Conservation (phyloP, 1,139 yeast species). For the Taphrina flavorubra region DNA sequence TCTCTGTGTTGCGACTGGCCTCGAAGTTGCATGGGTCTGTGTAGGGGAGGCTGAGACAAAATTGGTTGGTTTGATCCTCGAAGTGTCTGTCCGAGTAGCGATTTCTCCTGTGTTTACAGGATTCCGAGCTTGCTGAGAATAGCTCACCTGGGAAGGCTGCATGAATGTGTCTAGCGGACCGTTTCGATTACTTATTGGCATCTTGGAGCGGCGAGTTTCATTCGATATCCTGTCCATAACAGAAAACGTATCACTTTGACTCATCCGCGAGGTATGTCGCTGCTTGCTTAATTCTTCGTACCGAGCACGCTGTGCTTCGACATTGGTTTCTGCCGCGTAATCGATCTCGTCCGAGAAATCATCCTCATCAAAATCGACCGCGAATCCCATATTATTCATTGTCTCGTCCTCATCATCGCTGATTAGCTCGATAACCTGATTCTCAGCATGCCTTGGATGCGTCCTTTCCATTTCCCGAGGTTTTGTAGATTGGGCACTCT, state of each 20-base stretch:
- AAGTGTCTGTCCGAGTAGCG: background rate
- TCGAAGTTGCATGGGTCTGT: background rate
- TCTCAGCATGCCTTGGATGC: background rate
- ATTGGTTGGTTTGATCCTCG: background rate
- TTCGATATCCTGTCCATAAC: background rate
- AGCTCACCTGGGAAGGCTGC: slow-evolving; percentile 5
- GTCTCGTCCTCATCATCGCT: slow-evolving; percentile 23
- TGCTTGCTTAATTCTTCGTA: slow-evolving; percentile 22
- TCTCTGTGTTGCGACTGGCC: slow-evolving; percentile 16
- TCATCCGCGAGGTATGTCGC: background rate
- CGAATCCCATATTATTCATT: slow-evolving; percentile 12
- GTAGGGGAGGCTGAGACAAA: slow-evolving; percentile 25
- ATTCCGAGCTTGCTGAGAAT: background rate
- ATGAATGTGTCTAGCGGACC: slow-evolving; percentile 24
- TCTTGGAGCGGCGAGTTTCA: slow-evolving; percentile 2
- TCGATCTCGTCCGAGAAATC: slow-evolving; percentile 27
- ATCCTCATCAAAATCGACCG: slow-evolving; percentile 26
- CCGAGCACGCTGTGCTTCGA: slow-evolving; percentile 19
- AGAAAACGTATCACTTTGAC: background rate
- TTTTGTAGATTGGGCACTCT: background rate
- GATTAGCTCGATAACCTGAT: slow-evolving; percentile 14
- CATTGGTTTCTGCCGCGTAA: slow-evolving; percentile 12
- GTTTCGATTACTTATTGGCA: background rate
- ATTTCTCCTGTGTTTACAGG: background rate
- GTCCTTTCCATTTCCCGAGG: background rate